Evolutionary conservation across 2,329 filamentous ascomycete genomes (phyloP), one percentile per base, ranked within the genome.

Genomic region (Xylariaceae sp.): DNA sequence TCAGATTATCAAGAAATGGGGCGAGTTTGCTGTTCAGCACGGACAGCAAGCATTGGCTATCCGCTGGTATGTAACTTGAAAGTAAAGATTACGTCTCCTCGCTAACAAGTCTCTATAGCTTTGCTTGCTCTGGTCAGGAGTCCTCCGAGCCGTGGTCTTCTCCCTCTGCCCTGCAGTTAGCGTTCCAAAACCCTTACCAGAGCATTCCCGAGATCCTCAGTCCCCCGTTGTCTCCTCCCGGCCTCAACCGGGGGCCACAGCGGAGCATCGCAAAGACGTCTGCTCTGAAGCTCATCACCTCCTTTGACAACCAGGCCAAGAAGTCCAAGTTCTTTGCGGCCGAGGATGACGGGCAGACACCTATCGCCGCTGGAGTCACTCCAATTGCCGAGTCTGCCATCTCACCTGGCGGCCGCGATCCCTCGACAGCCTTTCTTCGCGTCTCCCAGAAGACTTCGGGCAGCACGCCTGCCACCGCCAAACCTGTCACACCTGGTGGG

Each of bases 1-100:
- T 10, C 83, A 84, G 49, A 76, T 98, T 30, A 78, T 95, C 42
- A 79, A 86, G 47, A 90, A 92, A 65, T 98, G 92, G 92, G 92
- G 92, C 37, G 90, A 95, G 51, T 80, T 84, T 65, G 86, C 90
- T 23, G 80, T 95, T 10, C 80, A 84, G 42, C 81, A 92, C 48
- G 83, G 84, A 12, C 83, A 94, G 50, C 84, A 92, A 45, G 85
- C 94, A 49, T 68, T 98, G 29, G 92, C 92, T 13, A 92, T 95
- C 31, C 73, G 89, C 50, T 96, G 82, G 67, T 70, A 55, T 45
- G 62, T 58, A 32, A 14, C 24, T 35, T 8, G 22, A 3, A 18
- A 19, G n/a, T 36, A n/a, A 13, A n/a, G 15, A 17, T 26, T 14
- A 13, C 14, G n/a, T n/a, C 12, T 22, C 16, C 27, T 4, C 8